Evolutionary conservation across 1,139 yeast species (phyloP), one percentile per base, ranked within the genome.

Genomic region (Geotrichum reessii): DNA sequence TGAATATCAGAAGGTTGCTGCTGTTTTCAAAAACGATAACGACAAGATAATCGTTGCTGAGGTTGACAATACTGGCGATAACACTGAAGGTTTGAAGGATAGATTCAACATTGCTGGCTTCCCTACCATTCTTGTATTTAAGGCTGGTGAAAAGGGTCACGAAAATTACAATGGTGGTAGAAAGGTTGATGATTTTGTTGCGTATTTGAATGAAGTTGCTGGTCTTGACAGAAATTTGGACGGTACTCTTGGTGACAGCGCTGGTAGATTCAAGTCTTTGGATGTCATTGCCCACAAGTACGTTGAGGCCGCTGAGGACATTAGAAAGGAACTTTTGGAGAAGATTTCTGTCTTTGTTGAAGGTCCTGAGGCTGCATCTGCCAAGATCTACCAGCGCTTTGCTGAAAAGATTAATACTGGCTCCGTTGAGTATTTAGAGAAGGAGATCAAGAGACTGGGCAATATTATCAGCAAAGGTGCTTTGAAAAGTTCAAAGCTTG

Each of bases 1-100:
- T 8, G 77, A 78, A 4, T 82, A 82, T 71, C 88, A 84, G 62
- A 76, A 80, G 67, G 75, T 86, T 50, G 84, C 85, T 1, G 78
- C 77, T 4, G 65, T 77, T 9, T 86, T 78, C 66, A 70, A 71
- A 1, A 73, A 71, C 21, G 79, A 77, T 40, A 14, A 14, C n/a
- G 71, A 73, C 31, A 76, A 77, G 3, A 69, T 86, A 25, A 62
- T 79, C 17, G 78, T 81, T 61, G 83, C 78, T 57, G 81, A 76
- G 52, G 77, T 78, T 27, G 79, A 80, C 52, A 76, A 79, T 57
- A 73, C 82, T 37, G 81, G 77, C 54, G 78, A 76, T 22, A 78
- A 72, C 53, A 73, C 76, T 24, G 76, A 79, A 24, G 74, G 74
- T 58, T 66, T 82, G 50, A 73, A 74, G 58, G 71, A 70, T 8